These are phyloP conservation scores for Clitopilus hobsonii DNA, from an alignment of 768 basidiomycete species.

Conservation along the genomic window DNA sequence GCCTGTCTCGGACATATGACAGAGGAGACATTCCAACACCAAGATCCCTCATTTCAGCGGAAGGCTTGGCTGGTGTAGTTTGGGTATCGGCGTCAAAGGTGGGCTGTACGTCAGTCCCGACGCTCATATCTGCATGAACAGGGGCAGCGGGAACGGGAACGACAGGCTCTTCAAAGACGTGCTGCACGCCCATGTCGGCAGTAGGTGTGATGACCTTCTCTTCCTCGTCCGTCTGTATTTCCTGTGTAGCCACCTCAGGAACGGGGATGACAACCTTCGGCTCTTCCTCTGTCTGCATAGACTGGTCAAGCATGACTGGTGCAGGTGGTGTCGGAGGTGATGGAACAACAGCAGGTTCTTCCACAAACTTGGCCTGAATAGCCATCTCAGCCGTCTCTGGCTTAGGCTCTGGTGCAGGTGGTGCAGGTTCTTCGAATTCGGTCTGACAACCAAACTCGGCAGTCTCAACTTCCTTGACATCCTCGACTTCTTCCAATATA, in stretches of 20 bases:
- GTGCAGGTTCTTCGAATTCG: slow-evolving; percentile 35
- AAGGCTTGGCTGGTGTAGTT: slow-evolving; percentile 13
- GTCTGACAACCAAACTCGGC: slow-evolving; percentile 67
- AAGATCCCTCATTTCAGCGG: slow-evolving; percentile 10
- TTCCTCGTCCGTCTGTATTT: background rate
- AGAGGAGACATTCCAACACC: slow-evolving; percentile 8
- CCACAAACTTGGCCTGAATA: slow-evolving; percentile 33
- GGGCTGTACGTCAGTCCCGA: slow-evolving; percentile 32
- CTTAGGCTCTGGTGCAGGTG: slow-evolving; percentile 14
- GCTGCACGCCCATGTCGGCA: slow-evolving; percentile 7
- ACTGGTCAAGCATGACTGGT: slow-evolving; percentile 25
- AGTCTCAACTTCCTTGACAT: slow-evolving; percentile 43
- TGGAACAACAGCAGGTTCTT: slow-evolving; percentile 18
- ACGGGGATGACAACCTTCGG: slow-evolving; percentile 25
- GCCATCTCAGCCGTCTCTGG: slow-evolving; percentile 31
- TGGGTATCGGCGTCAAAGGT: slow-evolving; percentile 27
- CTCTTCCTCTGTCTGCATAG: slow-evolving; percentile 47
- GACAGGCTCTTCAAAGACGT: slow-evolving; percentile 26
- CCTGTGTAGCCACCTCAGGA: slow-evolving; percentile 46
- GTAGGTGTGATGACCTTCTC: background rate
- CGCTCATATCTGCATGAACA: slow-evolving; percentile 23
- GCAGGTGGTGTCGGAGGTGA: slow-evolving; percentile 10
- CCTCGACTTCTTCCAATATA: slow-evolving; percentile 32
- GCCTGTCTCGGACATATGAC: slow-evolving; percentile 13
- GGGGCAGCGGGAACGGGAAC: slow-evolving; percentile 23